Conservation (phyloP, 2,329 filamentous ascomycete species). For the Leptographium procerum region DNA sequence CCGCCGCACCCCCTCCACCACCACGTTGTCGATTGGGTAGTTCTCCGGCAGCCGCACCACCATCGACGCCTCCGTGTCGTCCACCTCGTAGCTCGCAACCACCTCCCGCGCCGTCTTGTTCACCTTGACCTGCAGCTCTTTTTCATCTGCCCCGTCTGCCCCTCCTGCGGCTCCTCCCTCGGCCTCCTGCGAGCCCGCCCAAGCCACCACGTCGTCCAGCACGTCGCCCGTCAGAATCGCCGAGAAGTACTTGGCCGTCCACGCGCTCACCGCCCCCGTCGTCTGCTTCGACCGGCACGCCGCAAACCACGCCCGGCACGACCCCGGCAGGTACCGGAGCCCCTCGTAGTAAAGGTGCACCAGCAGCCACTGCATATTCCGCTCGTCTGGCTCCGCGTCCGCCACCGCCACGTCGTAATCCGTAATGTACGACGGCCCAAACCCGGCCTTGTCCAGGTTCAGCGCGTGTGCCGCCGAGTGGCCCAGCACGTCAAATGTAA, state of each 20-base stretch:
- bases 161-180: too few species aligned
- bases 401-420: conserved; percentile 40
- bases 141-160: conserved; percentile 28
- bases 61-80: conserved; percentile 76
- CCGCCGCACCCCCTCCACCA: conserved; percentile 65
- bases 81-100: conserved; percentile 73
- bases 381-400: conserved; percentile 51
- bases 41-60: conserved; percentile 67
- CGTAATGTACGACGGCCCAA: conserved; percentile 44
- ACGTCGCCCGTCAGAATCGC: conserved; percentile 54
- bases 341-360: conserved; percentile 77
- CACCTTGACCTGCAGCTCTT: conserved; percentile 56
- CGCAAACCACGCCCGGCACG: conserved; percentile 78
- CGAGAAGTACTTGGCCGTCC: conserved; percentile 79
- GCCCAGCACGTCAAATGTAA: conserved; percentile 76
- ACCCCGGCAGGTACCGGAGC: conserved; percentile 63
- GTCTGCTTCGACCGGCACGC: conserved; percentile 73
- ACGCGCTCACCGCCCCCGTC: conserved; percentile 64
- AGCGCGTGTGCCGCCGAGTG: conserved; percentile 63
- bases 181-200: conserved; percentile 46
- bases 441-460: conserved; percentile 58
- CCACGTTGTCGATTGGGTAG: conserved; percentile 72
- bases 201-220: conserved; percentile 55
- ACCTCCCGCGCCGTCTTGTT: conserved; percentile 63
- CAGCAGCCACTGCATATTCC: conserved; percentile 71